These are phyloP conservation scores for Rosa lucieae DNA, from an alignment of 306 rosid species.

Conservation along the genomic window DNA sequence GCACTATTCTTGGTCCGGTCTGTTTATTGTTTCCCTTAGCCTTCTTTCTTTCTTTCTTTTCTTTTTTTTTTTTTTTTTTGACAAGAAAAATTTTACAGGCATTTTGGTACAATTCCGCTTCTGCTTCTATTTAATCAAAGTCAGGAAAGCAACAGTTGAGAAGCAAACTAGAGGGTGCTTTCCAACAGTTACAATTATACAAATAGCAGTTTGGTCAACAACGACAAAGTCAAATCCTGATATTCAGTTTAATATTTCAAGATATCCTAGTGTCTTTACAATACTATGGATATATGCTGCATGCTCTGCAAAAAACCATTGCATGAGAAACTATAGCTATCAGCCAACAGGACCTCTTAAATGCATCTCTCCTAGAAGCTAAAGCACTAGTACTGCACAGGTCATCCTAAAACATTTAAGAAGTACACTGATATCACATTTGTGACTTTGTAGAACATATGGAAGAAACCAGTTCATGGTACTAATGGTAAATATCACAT, in stretches of 20 bases:
- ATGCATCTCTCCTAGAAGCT: background rate
- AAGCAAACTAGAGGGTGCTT: background rate
- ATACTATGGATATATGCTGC: background rate
- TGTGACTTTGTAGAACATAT: background rate
- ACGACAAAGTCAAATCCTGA: background rate
- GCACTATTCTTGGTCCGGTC: background rate
- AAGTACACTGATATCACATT: background rate
- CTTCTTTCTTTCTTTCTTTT: background rate
- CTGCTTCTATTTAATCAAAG: background rate
- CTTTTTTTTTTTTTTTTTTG: too few relatives aligned
- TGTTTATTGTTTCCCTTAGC: background rate
- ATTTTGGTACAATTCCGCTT: background rate
- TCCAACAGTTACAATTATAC: background rate
- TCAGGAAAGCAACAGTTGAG: background rate
- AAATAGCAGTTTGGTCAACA: constrained; percentile 1
- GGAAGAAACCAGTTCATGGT: background rate
- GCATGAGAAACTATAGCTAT: background rate
- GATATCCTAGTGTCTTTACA: background rate
- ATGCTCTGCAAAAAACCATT: background rate
- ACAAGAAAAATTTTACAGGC: background rate
- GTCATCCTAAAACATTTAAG: background rate
- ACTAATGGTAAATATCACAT: background rate
- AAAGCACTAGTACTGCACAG: background rate
- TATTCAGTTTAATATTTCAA: background rate
- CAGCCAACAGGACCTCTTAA: background rate